Percentiles rank a stretch among this genome's conserved stretches.
phyloP scores from a whole-genome alignment of 75 land plant genomes.

The Ceratopteris richardii region DNA sequence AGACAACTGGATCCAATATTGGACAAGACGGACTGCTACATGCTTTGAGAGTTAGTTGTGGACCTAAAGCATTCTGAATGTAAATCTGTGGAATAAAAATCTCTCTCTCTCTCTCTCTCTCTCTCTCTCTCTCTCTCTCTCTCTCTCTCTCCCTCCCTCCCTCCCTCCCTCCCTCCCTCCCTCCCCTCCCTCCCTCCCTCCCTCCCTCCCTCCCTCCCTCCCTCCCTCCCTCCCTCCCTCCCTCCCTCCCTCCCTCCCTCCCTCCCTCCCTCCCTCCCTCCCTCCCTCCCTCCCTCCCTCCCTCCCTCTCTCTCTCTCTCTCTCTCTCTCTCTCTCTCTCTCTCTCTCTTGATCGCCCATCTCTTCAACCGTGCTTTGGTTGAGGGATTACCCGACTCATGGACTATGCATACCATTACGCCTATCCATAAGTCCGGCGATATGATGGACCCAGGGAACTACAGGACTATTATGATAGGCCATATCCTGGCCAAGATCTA shows the following conservation, averaged over 20 bases:
- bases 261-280: background rate
- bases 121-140: slow-evolving; percentile 2
- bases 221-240: background rate
- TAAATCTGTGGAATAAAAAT: slow-evolving; percentile 47
- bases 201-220: background rate
- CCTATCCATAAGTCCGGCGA: no score
- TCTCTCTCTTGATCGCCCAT: no score
- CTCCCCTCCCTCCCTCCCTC: background rate
- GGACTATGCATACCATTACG: no score
- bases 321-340: no score
- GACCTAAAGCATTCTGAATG: slow-evolving; percentile 52
- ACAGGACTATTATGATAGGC: no score
- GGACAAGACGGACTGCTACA: slow-evolving; percentile 52
- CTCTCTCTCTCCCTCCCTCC: background rate
- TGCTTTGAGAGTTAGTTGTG: slow-evolving; percentile 58
- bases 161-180: no score
- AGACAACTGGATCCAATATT: slow-evolving; percentile 83
- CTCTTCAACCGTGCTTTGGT: no score
- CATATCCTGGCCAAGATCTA: no score
- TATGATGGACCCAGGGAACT: no score
- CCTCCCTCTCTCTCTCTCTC: no score
- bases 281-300: no score
- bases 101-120: background rate
- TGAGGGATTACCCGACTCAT: no score
- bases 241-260: background rate